These are phyloP conservation scores for Suhomyces prunicola DNA, from an alignment of 805 yeast species.

Conservation along the genomic window DNA sequence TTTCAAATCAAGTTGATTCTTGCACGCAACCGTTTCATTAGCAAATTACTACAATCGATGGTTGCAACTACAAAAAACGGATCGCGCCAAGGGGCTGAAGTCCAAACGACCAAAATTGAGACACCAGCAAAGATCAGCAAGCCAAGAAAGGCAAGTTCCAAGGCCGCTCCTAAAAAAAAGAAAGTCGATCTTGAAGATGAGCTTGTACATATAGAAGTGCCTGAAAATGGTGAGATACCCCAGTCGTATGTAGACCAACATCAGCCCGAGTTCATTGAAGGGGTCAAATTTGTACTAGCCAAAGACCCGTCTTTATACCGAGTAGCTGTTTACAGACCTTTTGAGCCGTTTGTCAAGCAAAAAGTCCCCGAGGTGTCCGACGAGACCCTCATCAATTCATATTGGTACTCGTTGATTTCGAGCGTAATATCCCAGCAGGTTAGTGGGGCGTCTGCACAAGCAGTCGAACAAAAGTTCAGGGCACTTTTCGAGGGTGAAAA, in stretches of 20 bases:
- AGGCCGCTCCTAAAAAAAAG: slow-evolving; percentile 2
- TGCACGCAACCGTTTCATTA: not conserved
- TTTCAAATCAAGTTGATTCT: not conserved
- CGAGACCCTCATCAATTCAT: slow-evolving; percentile 20
- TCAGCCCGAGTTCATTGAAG: slow-evolving; percentile 31
- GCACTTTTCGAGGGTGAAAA: slow-evolving; percentile 28
- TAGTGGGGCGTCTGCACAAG: slow-evolving; percentile 74
- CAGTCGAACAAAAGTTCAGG: slow-evolving; percentile 52
- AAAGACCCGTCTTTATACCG: slow-evolving; percentile 36
- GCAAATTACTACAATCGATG: not conserved
- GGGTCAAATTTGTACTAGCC: slow-evolving; percentile 25
- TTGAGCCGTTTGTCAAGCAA: slow-evolving; percentile 18
- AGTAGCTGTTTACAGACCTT: slow-evolving; percentile 27
- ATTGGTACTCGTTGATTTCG: slow-evolving; percentile 37
- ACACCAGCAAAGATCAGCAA: not conserved
- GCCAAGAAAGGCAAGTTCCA: not conserved
- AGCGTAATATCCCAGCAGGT: slow-evolving; percentile 69
- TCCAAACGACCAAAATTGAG: slow-evolving; percentile 1
- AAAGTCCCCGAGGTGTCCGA: not conserved
- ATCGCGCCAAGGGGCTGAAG: not conserved
- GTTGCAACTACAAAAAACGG: not conserved
- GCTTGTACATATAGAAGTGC: slow-evolving; percentile 6
- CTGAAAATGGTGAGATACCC: slow-evolving; percentile 18
- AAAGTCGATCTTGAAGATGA: slow-evolving; percentile 8
- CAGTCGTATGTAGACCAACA: slow-evolving; percentile 27